A percentile compares a stretch with the other conserved stretches of the same genome.
Conservation (phyloP, 805 yeast genomes). For the Candida montana region DNA sequence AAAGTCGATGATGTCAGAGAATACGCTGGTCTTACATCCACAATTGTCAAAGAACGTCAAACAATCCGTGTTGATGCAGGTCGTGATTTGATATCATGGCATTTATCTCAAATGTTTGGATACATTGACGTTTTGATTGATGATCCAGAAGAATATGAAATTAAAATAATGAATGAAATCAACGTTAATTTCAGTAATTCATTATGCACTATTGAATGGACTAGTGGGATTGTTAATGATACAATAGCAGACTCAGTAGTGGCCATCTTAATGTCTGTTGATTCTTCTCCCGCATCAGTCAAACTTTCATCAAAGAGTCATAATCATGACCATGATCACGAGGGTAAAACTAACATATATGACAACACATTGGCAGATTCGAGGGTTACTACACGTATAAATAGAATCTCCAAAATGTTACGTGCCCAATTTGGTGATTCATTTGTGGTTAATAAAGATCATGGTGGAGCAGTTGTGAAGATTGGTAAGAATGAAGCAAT, state of each 20-base stretch:
- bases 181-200: conserved; percentile 42
- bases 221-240: conserved; percentile 82
- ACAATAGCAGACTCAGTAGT: conserved; percentile 91
- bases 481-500: conserved; percentile 75
- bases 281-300: conserved; percentile 92
- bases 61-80: conserved; percentile 74
- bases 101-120: conserved; percentile 94
- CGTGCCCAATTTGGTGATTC: conserved; percentile 87
- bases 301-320: conserved; percentile 69
- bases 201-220: conserved; percentile 78
- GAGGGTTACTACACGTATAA: conserved; percentile 35
- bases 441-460: conserved; percentile 37
- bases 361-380: conserved; percentile 28
- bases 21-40: conserved; percentile 79
- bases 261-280: conserved; percentile 86
- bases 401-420: conserved; percentile 56
- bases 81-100: conserved; percentile 78
- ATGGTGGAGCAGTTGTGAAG: conserved; percentile 49
- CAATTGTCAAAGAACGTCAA: conserved; percentile 79
- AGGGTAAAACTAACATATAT: not conserved
- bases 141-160: conserved; percentile 43
- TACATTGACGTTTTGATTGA: conserved; percentile 59
- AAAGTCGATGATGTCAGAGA: conserved; percentile 86
- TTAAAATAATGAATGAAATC: conserved; percentile 62
- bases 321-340: conserved; percentile 34